phyloP scores from a whole-genome alignment of 2,329 filamentous ascomycete species.

The Clonostachys chloroleuca region DNA sequence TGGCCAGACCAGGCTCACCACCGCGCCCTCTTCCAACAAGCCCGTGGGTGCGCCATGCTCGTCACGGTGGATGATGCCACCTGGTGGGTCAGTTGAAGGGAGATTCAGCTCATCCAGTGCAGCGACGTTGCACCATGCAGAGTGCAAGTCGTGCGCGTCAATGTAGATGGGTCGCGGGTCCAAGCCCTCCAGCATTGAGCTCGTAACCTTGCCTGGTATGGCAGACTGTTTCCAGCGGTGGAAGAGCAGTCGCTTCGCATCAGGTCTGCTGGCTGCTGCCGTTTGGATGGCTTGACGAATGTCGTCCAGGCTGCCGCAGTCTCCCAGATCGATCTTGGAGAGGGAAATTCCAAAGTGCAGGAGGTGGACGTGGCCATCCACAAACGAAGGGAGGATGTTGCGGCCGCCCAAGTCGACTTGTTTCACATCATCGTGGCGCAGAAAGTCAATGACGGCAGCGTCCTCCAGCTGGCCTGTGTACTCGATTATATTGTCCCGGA shows the following conservation, averaged over 20 bases:
- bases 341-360: slow-evolving; percentile 42
- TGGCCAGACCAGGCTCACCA: slow-evolving; percentile 34
- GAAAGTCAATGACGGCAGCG: background rate
- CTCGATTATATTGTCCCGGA: no score
- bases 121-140: slow-evolving; percentile 37
- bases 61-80: slow-evolving; percentile 28
- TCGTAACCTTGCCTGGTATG: slow-evolving; percentile 30
- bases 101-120: slow-evolving; percentile 29
- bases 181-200: slow-evolving; percentile 34
- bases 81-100: slow-evolving; percentile 27
- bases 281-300: slow-evolving; percentile 33
- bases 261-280: slow-evolving; percentile 31
- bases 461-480: background rate
- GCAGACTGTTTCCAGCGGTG: slow-evolving; percentile 38
- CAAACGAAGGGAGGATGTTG: slow-evolving; percentile 40
- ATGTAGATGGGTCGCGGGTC: slow-evolving; percentile 37
- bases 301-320: slow-evolving; percentile 34
- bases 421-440: slow-evolving; percentile 1
- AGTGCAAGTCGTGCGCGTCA: slow-evolving; percentile 36
- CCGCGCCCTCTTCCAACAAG: slow-evolving; percentile 32
- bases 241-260: slow-evolving; percentile 28
- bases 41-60: slow-evolving; percentile 31
- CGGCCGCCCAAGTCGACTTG: slow-evolving; percentile 18
- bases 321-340: slow-evolving; percentile 35
- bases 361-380: slow-evolving; percentile 49